These are phyloP conservation scores for Penicillium frequentans DNA, from an alignment of 2,329 filamentous ascomycete genomes.

Conservation along the genomic window DNA sequence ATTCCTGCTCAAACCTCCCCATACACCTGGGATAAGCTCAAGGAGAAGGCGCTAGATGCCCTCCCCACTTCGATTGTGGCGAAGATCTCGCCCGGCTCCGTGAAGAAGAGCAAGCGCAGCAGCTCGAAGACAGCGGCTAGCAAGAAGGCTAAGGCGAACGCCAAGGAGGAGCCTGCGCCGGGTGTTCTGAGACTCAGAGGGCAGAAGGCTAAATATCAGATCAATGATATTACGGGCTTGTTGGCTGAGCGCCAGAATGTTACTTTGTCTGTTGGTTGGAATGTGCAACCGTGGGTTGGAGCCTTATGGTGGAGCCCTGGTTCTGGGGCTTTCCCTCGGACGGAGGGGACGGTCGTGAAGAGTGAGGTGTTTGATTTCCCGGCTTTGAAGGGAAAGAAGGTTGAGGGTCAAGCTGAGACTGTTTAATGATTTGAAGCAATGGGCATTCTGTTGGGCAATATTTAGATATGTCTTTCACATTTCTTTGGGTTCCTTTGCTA, in stretches of 20 bases:
- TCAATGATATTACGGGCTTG: constrained; percentile 82
- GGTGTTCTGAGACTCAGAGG: constrained; percentile 77
- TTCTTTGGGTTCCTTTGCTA: background rate
- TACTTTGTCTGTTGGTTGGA: constrained; percentile 82
- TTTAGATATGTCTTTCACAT: background rate
- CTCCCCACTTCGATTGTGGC: constrained; percentile 21
- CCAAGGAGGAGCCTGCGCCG: constrained; percentile 21
- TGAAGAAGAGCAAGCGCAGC: constrained; percentile 23
- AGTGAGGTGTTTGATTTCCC: constrained; percentile 59
- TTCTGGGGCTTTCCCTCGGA: constrained; percentile 51
- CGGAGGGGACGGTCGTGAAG: constrained; percentile 50
- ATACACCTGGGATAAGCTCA: constrained; percentile 41
- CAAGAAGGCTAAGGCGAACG: constrained; percentile 1
- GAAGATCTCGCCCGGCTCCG: background rate
- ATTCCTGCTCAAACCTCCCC: constrained; percentile 65
- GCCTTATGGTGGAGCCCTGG: constrained; percentile 75
- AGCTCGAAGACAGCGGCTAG: constrained; percentile 15
- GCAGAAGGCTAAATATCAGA: constrained; percentile 93
- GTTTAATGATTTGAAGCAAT: background rate
- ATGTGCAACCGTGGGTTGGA: constrained; percentile 97
- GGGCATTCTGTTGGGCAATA: background rate
- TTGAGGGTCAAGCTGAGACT: constrained; percentile 5
- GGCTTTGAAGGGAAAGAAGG: constrained; percentile 50
- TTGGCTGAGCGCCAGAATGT: constrained; percentile 74
- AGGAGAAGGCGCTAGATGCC: constrained; percentile 28